phyloP scores from a whole-genome alignment of 352 stramenopile species.

The Globisporangium heterothallicum region DNA sequence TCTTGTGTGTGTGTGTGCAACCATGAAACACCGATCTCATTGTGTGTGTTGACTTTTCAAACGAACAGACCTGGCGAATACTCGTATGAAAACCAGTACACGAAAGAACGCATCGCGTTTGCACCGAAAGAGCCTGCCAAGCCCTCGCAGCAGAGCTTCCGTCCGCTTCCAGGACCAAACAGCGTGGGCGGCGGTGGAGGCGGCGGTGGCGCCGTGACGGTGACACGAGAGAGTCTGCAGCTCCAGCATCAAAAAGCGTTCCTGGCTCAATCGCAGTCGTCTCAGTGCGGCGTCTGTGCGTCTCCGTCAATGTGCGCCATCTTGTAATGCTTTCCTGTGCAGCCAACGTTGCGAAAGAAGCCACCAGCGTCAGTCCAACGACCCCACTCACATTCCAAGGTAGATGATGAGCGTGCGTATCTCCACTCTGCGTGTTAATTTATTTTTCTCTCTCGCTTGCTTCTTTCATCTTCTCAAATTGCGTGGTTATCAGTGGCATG shows the following conservation, averaged over 20 bases:
- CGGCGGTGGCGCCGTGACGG: constrained; percentile 41
- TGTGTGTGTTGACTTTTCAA: neutral
- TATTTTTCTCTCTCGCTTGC: constrained; percentile 1
- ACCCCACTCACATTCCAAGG: neutral
- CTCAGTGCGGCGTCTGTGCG: constrained; percentile 56
- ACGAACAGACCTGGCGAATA: constrained; percentile 69
- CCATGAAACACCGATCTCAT: no score
- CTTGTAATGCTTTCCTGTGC: no score
- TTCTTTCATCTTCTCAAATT: no score
- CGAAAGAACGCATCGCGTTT: constrained; percentile 83
- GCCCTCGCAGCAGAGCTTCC: constrained; percentile 83
- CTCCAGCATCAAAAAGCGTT: constrained; percentile 80
- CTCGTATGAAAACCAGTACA: constrained; percentile 89
- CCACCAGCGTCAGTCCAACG: no score
- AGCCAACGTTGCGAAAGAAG: no score
- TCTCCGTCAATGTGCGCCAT: constrained; percentile 36
- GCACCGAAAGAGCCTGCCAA: constrained; percentile 80
- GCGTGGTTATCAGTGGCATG: no score
- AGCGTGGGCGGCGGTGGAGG: constrained; percentile 16
- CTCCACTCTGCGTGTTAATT: neutral
- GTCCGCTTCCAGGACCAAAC: constrained; percentile 15
- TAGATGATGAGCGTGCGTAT: neutral
- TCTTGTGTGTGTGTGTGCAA: neutral
- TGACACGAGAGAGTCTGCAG: constrained; percentile 82
- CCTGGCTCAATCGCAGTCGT: constrained; percentile 60